Base-by-base conservation (phyloP, 345 rosid species). In the Heritiera fomes region DNA sequence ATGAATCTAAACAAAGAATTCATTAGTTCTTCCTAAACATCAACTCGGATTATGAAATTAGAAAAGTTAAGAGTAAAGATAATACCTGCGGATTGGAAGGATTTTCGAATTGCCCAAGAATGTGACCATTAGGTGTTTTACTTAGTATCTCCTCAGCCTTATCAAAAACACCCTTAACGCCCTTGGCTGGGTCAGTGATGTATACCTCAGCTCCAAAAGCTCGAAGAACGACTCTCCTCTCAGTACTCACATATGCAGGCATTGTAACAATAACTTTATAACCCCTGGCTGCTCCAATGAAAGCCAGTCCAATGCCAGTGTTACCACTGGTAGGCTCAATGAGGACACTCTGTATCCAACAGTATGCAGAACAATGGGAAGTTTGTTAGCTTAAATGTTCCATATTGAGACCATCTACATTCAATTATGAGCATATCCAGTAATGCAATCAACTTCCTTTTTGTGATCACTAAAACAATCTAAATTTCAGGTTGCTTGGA, bases 261-360 rank as follows among this genome's bases (percentile, higher is more conserved):
- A 93, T 89, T 43, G 79, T 59, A 6, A 92, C 78, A n/a, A 90
- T 81, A 65, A 90, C 83, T 82, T 83, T 92, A 86, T 91, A 93
- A 53, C 94, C 94, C 81, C 73, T 91, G 20, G 86, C 82, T 52
- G 97, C 97, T 13, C 91, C 94, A 38, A 93, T 78, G 59, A 80
- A 85, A 3, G 96, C 97, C 78, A 94, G 32, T 50, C 91, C 96
- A 34, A 93, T 93, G 80, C 98, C 95, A 0, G 97, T 93, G 83
- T 93, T 91, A 18, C 98, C 97, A 65, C 95, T 76, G 2, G 97
- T 94, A 2, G 86, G 67, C 81, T 94, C 97, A 32, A 91, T 80
- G 53, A 91, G 82, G 43, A 86, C 77, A 34, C 89, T 90, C 97
- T 93, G 34, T 12, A 67, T 28, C 69, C 62, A 68, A 55, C 10